phyloP scores from a whole-genome alignment of 2,329 filamentous ascomycete species.

The Tothia fuscella region DNA sequence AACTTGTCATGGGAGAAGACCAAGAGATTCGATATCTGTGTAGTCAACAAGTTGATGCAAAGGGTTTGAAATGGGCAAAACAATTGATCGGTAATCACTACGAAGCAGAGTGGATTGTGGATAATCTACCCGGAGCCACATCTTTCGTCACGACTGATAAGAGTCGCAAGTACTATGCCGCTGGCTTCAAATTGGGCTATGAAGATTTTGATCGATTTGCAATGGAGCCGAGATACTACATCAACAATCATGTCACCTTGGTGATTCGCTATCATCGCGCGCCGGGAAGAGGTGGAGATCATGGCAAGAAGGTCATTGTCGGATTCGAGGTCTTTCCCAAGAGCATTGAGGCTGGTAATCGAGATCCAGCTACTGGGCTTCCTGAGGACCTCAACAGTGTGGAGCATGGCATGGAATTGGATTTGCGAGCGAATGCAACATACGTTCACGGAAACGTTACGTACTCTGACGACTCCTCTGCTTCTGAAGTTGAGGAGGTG shows the following conservation, averaged over 20 bases:
- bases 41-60: constrained; percentile 50
- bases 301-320: constrained; percentile 67
- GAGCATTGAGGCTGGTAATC: constrained; percentile 54
- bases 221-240: constrained; percentile 53
- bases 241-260: constrained; percentile 83
- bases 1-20: constrained; percentile 66
- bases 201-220: constrained; percentile 47
- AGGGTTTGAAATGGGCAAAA: constrained; percentile 54
- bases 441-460: constrained; percentile 35
- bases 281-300: constrained; percentile 53
- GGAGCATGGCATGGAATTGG: constrained; percentile 55
- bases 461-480: constrained; percentile 41
- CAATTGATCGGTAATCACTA: constrained; percentile 68
- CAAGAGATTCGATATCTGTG: constrained; percentile 63
- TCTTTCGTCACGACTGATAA: constrained; percentile 82
- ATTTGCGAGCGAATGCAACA: constrained; percentile 52
- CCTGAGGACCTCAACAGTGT: constrained; percentile 53
- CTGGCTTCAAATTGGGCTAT: constrained; percentile 80
- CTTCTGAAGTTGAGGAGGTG: constrained; percentile 36
- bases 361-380: constrained; percentile 49
- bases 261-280: constrained; percentile 68
- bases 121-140: constrained; percentile 80
- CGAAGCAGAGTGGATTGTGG: constrained; percentile 86
- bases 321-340: constrained; percentile 87
- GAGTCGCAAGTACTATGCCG: constrained; percentile 74